Evolutionary conservation across 108 stramenopile species (phyloP).

Genomic region (Skeletonema marinoi): DNA sequence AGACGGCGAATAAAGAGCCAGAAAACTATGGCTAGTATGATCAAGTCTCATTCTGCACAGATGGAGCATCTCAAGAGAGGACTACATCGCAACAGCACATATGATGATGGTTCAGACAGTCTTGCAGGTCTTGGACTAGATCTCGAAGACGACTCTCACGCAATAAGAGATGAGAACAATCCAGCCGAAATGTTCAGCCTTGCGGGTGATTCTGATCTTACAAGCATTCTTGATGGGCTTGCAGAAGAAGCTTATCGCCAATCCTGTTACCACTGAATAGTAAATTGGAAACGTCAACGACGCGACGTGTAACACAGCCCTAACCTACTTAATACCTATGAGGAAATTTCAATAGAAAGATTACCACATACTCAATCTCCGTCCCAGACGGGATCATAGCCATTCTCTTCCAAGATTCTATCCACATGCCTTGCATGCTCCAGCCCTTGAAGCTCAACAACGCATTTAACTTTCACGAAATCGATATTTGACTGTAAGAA

Average conservation of each 20-base stretch:
- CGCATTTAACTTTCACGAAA: constrained; percentile 91
- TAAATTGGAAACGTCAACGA: not conserved
- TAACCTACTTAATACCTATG: not conserved
- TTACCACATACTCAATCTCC: too few relatives aligned
- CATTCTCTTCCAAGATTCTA: constrained; percentile 44
- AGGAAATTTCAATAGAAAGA: too few relatives aligned
- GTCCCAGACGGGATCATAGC: constrained; percentile 46
- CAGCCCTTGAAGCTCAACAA: constrained; percentile 82
- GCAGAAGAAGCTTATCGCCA: constrained; percentile 43
- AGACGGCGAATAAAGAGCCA: constrained; percentile 27
- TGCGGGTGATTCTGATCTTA: constrained; percentile 30
- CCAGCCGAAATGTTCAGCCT: constrained; percentile 24
- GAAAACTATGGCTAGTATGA: constrained; percentile 31
- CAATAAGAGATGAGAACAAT: constrained; percentile 8
- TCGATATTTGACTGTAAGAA: constrained; percentile 92
- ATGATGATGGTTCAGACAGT: not conserved
- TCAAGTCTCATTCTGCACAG: constrained; percentile 41
- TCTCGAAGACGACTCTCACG: not conserved
- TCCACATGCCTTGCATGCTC: too few relatives aligned
- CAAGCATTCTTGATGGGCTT: constrained; percentile 43
- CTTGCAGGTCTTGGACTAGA: constrained; percentile 7
- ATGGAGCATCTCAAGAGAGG: constrained; percentile 30
- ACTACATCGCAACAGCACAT: not conserved
- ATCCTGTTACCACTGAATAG: not conserved
- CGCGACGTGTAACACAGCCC: not conserved